These are phyloP conservation scores for Hymenoscyphus occultus DNA, from an alignment of 2,329 filamentous ascomycete species.

Conservation along the genomic window DNA sequence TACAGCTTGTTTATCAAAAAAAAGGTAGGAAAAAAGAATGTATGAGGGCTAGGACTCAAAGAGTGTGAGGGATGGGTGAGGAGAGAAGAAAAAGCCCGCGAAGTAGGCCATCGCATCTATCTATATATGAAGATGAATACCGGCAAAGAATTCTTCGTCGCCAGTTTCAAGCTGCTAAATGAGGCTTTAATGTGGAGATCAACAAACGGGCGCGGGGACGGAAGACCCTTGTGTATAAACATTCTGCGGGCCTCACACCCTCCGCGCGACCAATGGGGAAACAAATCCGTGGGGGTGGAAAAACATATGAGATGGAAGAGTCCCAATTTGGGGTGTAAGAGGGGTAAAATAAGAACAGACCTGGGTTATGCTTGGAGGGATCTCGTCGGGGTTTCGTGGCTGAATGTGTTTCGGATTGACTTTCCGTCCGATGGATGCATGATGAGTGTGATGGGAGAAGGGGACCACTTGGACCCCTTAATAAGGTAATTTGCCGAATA, in stretches of 20 bases:
- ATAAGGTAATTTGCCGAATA: neutral
- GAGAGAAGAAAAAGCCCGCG: neutral
- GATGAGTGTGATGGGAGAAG: neutral
- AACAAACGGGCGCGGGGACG: neutral
- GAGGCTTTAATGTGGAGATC: neutral
- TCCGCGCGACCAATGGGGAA: neutral
- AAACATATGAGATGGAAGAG: neutral
- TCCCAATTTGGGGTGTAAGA: neutral
- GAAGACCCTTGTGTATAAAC: neutral
- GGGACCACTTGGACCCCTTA: neutral
- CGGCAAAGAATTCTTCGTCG: neutral
- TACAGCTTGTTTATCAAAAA: neutral
- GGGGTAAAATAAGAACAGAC: neutral
- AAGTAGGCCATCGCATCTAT: neutral
- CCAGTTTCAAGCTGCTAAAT: neutral
- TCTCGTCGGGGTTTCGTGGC: neutral
- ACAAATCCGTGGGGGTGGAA: neutral
- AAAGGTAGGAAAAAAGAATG: neutral
- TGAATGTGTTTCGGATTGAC: constrained; percentile 5
- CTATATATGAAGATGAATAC: neutral
- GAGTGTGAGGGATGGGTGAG: neutral
- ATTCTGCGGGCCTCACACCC: neutral
- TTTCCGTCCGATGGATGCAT: neutral
- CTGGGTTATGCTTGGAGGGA: neutral
- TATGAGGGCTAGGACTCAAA: neutral